Evolutionary conservation across 768 basidiomycete genomes (phyloP), one percentile per base, ranked within the genome.

Genomic region (Russula sp.): DNA sequence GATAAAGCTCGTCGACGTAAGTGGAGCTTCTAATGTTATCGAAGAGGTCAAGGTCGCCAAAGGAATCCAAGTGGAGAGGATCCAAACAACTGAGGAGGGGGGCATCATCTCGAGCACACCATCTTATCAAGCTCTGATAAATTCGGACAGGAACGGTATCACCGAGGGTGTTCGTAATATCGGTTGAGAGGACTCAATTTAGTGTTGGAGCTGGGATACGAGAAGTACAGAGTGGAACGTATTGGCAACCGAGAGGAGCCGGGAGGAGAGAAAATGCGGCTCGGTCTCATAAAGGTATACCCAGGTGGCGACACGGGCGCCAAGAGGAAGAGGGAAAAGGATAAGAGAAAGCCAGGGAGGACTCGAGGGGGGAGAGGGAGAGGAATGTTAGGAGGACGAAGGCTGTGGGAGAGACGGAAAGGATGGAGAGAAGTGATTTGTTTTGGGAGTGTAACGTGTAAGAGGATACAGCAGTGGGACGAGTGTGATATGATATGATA

Each of bases 251-350:
- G 34, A 16, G 38, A 54, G 54, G 18, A 36, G 34, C 6, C 18
- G 47, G 48, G 56, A 51, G 60, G 41, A 18, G 25, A 61, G 60
- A 62, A 62, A 56, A 38, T 39, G 56, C 61, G 60, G 55, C 41
- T 7, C 16, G 47, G 55, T 38, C 60, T 61, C 42, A 58, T 58
- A 62, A 62, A 16, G 55, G 60, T 45, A 61, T 56, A 25, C 22
- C 4, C 42, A 56, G 22, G 48, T 49, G 43, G 60, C 34, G 16
- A 61, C 38, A 49, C 20, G 54, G 59, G 48, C 34, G 60, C 35
- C 48, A 47, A 39, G 39, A 43, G 41, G 47, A 39, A 39, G 46
- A 20, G 48, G 46, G 56, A 34, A 43, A 43, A 38, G 45, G 43
- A 32, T 10, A 39, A 35, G 25, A 53, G 41, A 10, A 29, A 29